A percentile compares a stretch with the other conserved stretches of the same genome.
phyloP scores from a whole-genome alignment of 2,329 filamentous ascomycete species.

The Cladosporium velox region DNA sequence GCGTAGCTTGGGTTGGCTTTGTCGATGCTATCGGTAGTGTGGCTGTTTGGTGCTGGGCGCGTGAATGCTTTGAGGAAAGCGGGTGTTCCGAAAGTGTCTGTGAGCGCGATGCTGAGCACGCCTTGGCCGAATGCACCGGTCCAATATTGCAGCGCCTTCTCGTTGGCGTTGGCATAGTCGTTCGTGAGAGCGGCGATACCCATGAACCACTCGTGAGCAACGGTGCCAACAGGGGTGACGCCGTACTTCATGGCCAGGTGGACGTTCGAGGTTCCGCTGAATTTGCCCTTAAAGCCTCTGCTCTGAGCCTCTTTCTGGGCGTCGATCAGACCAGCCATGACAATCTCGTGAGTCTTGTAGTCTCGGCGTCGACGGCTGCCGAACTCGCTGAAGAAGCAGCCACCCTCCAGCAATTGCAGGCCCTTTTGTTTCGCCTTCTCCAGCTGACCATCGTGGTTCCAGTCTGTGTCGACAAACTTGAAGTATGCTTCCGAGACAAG shows the following conservation, averaged over 20 bases:
- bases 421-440: constrained; percentile 84
- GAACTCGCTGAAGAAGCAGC: constrained; percentile 91
- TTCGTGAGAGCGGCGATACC: constrained; percentile 88
- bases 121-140: constrained; percentile 85
- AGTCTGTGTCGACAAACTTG: constrained; percentile 91
- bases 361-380: constrained; percentile 85
- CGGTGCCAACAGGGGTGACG: constrained; percentile 81
- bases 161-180: constrained; percentile 82
- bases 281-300: constrained; percentile 67
- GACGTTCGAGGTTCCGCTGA: constrained; percentile 92
- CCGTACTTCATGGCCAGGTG: constrained; percentile 94
- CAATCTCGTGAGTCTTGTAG: constrained; percentile 91
- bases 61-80: constrained; percentile 85
- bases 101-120: constrained; percentile 75
- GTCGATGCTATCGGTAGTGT: constrained; percentile 25
- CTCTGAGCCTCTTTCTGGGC: constrained; percentile 69
- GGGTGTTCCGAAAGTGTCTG: constrained; percentile 93
- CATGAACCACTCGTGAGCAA: constrained; percentile 99
- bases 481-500: constrained; percentile 96
- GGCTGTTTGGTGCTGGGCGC: constrained; percentile 54
- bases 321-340: constrained; percentile 80
- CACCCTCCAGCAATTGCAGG: constrained; percentile 71
- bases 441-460: constrained; percentile 84
- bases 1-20: constrained; percentile 64
- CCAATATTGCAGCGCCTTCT: constrained; percentile 84